phyloP scores from a whole-genome alignment of 495 filamentous ascomycete species.

The Lichenothelia convexa region DNA sequence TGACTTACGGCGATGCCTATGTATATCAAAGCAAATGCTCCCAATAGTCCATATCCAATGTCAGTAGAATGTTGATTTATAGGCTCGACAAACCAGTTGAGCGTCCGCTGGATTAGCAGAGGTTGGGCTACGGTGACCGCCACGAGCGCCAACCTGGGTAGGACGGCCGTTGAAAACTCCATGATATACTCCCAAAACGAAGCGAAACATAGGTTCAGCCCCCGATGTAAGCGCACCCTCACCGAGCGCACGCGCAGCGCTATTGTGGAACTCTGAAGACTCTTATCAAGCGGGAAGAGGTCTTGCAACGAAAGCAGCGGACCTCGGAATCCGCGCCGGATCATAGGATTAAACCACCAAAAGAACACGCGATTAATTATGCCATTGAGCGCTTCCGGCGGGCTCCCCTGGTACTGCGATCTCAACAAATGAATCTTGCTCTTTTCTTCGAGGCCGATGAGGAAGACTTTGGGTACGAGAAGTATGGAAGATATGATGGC shows the following conservation, averaged over 20 bases:
- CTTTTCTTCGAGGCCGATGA: too few relatives aligned
- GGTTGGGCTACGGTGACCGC: conserved; percentile 47
- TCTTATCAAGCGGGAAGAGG: too few relatives aligned
- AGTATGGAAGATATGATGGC: too few relatives aligned
- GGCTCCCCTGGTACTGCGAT: too few relatives aligned
- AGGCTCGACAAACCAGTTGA: conserved; percentile 29
- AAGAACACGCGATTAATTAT: conserved; percentile 34
- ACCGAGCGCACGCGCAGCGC: too few relatives aligned
- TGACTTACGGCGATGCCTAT: conserved; percentile 38
- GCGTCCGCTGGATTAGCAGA: conserved; percentile 36
- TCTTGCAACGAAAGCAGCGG: neutral
- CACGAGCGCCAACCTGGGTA: conserved; percentile 34
- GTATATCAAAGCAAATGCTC: conserved; percentile 44
- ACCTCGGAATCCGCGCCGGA: neutral
- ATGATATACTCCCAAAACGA: too few relatives aligned
- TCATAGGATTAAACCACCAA: conserved; percentile 38
- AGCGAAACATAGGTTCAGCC: too few relatives aligned
- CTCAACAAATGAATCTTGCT: too few relatives aligned
- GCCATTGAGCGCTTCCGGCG: conserved; percentile 41
- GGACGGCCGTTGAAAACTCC: conserved; percentile 18
- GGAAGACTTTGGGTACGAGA: too few relatives aligned
- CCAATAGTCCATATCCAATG: conserved; percentile 42
- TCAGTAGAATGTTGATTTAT: conserved; percentile 25
- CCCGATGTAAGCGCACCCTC: too few relatives aligned
- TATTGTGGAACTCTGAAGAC: too few relatives aligned